Base-by-base conservation (phyloP, 73 alveolate species). In the Blepharisma stoltei region DNA sequence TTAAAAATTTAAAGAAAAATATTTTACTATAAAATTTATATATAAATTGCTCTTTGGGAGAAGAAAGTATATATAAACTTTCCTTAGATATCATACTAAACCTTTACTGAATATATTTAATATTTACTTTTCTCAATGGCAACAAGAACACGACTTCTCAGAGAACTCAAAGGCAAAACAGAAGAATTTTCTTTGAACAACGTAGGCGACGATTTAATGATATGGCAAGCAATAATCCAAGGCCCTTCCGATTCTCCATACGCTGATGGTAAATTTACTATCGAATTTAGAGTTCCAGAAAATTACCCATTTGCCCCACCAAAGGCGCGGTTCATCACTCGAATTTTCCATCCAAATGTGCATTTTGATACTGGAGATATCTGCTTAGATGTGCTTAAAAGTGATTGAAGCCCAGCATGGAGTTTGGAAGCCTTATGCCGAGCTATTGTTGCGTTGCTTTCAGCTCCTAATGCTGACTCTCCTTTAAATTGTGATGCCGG, bases 401-500 rank as follows among this genome's bases (percentile, higher is more conserved):
- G 89, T 54, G 85, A 94, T 84, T 96, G 98, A 98, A 80, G 95
- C 8, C 99, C 98, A 38, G 96, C 94, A 60, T 96, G 99, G 98
- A 92, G 96, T 55, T 81, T 96, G 55, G 98, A 94, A 77, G 86
- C 95, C 79, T 78, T 94, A 47, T 88, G 98, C 66, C 85, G 96
- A 55, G 98, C 98, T n/a, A 88, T 96, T 6, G 81, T 88, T 50
- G 83, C 88, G 60, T 85, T 96, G 78, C 81, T 96, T 55, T 69
- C 84, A 44, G 87, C 88, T 71, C 99, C 99, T n/a, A 96, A 96
- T 89, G 98, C 99, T 41, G 98, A 96, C 60, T 83, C 96, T 55
- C 99, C 98, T 45, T 82, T 96, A 68, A 96, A 96, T 84, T 96
- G 98, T 76, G 99, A 96, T 82, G 95, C 98, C 7, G 98, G 98